Percentiles rank a stretch among this genome's conserved stretches.
These are phyloP conservation scores for Brassica incana DNA, from an alignment of 345 rosid genomes.

Conservation along the genomic window DNA sequence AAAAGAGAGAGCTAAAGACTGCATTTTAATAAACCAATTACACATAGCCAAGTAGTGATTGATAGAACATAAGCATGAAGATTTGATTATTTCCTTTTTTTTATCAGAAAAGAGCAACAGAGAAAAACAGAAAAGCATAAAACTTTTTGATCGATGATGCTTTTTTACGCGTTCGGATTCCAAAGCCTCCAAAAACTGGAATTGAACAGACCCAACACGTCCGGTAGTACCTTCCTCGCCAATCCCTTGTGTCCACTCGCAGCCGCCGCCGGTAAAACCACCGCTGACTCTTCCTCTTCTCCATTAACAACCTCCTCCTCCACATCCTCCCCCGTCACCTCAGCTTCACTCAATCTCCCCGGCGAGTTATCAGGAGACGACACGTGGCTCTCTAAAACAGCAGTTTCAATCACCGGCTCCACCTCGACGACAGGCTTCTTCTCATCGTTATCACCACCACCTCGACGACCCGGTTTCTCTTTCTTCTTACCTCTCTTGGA, in stretches of 20 bases:
- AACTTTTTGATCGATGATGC: slow-evolving; percentile 19
- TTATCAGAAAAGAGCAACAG: neutral
- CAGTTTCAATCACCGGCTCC: neutral
- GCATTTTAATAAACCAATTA: slow-evolving; percentile 8
- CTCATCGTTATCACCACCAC: slow-evolving; percentile 5
- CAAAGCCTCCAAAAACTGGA: slow-evolving; percentile 93
- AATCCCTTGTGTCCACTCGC: slow-evolving; percentile 58
- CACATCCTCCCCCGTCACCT: slow-evolving; percentile 7
- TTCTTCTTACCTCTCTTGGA: slow-evolving; percentile 45
- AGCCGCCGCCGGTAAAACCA: slow-evolving; percentile 20
- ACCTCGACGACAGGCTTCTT: neutral
- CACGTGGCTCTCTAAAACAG: slow-evolving; percentile 16
- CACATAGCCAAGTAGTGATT: slow-evolving; percentile 5
- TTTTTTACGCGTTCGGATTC: slow-evolving; percentile 71
- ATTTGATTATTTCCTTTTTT: slow-evolving; percentile 1
- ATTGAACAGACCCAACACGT: slow-evolving; percentile 80
- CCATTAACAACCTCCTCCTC: neutral
- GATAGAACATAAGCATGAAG: neutral
- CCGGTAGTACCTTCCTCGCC: slow-evolving; percentile 95
- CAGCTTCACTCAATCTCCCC: slow-evolving; percentile 30
- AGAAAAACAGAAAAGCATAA: neutral
- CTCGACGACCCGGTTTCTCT: slow-evolving; percentile 46
- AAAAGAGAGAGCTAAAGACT: neutral
- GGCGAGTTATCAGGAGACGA: slow-evolving; percentile 30
- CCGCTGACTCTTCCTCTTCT: slow-evolving; percentile 14